Base-by-base conservation (phyloP, 176 grass and related monocot genomes). In the Melocanna baccifera region DNA sequence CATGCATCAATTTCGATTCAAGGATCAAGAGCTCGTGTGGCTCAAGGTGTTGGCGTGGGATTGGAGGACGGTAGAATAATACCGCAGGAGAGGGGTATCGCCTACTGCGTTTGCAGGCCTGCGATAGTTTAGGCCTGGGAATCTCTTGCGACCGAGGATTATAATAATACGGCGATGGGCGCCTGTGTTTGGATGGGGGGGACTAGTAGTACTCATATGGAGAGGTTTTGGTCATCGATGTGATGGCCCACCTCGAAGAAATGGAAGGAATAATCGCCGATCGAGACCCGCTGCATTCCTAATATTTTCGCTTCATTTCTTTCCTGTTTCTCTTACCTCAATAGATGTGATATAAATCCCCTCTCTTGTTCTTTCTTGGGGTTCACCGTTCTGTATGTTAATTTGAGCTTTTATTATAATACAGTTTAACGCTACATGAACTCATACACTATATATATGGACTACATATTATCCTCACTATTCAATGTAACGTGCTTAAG, bases 221-320 rank as follows among this genome's bases (percentile, higher is more conserved):
- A n/a, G n/a, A 12, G 22, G 46, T 13, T 62, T 76, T 32, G 80
- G 62, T 56, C 65, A 72, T 26, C n/a, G 77, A 89, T 89, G 75
- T 70, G 73, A 86, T 79, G 79, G 46, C 48, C 76, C 81, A 82
- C 87, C 81, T 92, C 84, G 87, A 72, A 76, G 76, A 34, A 48
- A 64, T 55, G 67, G 77, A 45, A 87, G 71, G 87, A 90, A 89
- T 84, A 87, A 85, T 92, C 84, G 71, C 65, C 65, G 3, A 77
- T 85, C 84, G 81, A 89, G 76, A 85, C 56, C 83, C 19, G 59
- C 30, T 41, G 29, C 78, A 15, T 67, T 32, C 45, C 45, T 84
- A 9, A 10, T 28, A 11, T 40, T n/a, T n/a, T n/a, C 59, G 19
- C 53, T 58, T 13, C 73, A 6, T 65, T 23, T 19, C 4, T 34